phyloP scores from a whole-genome alignment of 495 filamentous ascomycete genomes.

The Penicillium simplicissimum region DNA sequence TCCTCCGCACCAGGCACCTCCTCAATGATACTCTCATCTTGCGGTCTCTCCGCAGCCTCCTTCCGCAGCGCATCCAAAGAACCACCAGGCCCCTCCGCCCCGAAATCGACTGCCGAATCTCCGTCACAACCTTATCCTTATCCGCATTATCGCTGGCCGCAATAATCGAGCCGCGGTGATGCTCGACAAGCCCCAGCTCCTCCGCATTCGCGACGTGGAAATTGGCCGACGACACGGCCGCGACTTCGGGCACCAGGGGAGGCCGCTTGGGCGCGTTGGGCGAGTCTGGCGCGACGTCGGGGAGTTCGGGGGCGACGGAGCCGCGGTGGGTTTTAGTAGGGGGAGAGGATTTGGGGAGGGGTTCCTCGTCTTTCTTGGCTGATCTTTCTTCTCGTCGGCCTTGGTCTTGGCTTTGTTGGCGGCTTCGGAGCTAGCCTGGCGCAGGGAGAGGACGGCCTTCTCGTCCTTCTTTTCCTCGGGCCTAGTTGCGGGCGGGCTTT shows the following conservation, averaged over 20 bases:
- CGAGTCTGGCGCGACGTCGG: conserved; percentile 34
- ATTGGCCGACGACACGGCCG: conserved; percentile 46
- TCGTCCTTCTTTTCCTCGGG: conserved; percentile 34
- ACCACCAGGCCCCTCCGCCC: conserved; percentile 19
- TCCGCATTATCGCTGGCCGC: conserved; percentile 38
- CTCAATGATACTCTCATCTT: conserved; percentile 34
- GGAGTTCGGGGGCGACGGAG: conserved; percentile 39
- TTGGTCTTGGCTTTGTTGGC: conserved; percentile 59
- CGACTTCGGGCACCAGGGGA: conserved; percentile 40
- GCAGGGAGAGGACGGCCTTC: conserved; percentile 55
- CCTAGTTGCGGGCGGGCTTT: conserved; percentile 42
- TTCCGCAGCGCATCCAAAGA: conserved; percentile 29
- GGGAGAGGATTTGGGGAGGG: background rate
- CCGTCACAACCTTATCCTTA: conserved; percentile 38
- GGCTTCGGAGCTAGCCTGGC: conserved; percentile 68
- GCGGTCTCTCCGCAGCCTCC: conserved; percentile 26
- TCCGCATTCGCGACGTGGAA: conserved; percentile 47
- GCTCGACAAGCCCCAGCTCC: conserved; percentile 40
- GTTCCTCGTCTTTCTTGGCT: too few relatives aligned
- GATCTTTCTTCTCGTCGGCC: conserved; percentile 25
- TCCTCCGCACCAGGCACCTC: conserved; percentile 31
- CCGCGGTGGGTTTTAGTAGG: conserved; percentile 18
- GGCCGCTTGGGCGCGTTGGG: conserved; percentile 34
- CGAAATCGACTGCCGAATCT: conserved; percentile 43
- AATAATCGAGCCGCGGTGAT: conserved; percentile 49